Base-by-base conservation (phyloP, 805 yeast genomes). In the Wickerhamiella musiphila region DNA sequence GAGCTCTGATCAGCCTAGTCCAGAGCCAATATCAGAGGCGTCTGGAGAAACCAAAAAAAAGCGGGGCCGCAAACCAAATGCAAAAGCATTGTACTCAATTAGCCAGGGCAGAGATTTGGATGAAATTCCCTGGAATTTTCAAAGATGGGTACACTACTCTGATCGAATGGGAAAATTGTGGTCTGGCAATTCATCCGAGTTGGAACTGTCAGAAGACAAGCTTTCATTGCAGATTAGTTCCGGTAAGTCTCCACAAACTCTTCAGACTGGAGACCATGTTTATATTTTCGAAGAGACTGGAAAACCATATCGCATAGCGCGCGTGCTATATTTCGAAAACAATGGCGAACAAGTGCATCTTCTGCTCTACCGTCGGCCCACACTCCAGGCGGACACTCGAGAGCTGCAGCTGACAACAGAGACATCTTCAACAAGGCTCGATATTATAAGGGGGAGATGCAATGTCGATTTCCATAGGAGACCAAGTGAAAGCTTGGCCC, bases 201-300 rank as follows among this genome's bases (percentile, higher is more conserved):
- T 34, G 11, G 28, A 18, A 18, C 23, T 18, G 18, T 12, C 28
- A 6, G 34, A 25, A 17, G 33, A 22, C 6, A 14, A 23, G 28
- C 7, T 35, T n/a, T n/a, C n/a, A n/a, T n/a, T n/a, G n/a, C n/a
- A n/a, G n/a, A n/a, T n/a, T n/a, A n/a, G n/a, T n/a, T n/a, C n/a
- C n/a, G n/a, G n/a, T n/a, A n/a, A n/a, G n/a, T n/a, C n/a, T n/a
- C n/a, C n/a, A n/a, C n/a, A n/a, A n/a, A n/a, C n/a, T n/a, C 34
- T 44, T 9, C 27, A 41, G 1, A 48, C 52, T 4, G 50, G 53
- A 33, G 93, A 83, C 35, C 70, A 63, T 37, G 74, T 83, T 7
- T 83, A 78, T 49, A 71, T 84, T 72, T 65, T 84, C 9, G 71
- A 90, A 40, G 94, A 82, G 51, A 94, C 94, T 1, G 90, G 93